Conservation (phyloP, 768 basidiomycete species). For the Gautieria morchelliformis region DNA sequence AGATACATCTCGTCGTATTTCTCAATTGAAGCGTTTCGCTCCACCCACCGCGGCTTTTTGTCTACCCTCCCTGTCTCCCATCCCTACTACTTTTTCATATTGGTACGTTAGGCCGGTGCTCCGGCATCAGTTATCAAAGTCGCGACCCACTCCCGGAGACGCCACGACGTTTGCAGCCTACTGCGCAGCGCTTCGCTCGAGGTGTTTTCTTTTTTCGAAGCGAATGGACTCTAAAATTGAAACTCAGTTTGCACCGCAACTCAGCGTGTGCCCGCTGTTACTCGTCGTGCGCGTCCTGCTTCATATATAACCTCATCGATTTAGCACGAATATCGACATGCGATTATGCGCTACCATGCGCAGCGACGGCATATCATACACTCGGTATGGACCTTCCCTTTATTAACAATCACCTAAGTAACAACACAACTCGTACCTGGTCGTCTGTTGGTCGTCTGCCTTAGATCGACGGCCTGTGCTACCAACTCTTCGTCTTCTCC, state of each 20-base stretch:
- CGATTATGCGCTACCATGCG: constrained; percentile 32
- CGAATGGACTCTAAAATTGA: background rate
- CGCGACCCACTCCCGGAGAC: too few relatives aligned
- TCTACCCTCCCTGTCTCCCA: too few relatives aligned
- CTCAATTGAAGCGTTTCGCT: too few relatives aligned
- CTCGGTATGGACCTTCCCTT: constrained; percentile 36
- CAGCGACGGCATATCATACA: constrained; percentile 64
- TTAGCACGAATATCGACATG: constrained; percentile 13
- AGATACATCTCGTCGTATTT: too few relatives aligned
- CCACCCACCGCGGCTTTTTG: too few relatives aligned
- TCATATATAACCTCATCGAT: background rate
- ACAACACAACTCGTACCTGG: background rate
- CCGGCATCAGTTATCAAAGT: too few relatives aligned
- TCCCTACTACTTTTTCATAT: too few relatives aligned
- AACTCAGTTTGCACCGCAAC: background rate
- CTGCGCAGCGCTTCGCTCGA: too few relatives aligned
- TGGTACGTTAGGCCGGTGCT: too few relatives aligned
- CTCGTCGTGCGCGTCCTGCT: background rate
- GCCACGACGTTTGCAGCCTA: too few relatives aligned
- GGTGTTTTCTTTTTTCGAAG: too few relatives aligned
- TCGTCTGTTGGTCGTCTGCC: background rate
- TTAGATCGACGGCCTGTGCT: constrained; percentile 62
- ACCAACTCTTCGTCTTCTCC: constrained; percentile 65
- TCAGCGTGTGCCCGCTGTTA: background rate
- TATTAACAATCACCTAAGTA: constrained; percentile 8